phyloP scores from a whole-genome alignment of 129 eudicot species.

The Silybum marianum region DNA sequence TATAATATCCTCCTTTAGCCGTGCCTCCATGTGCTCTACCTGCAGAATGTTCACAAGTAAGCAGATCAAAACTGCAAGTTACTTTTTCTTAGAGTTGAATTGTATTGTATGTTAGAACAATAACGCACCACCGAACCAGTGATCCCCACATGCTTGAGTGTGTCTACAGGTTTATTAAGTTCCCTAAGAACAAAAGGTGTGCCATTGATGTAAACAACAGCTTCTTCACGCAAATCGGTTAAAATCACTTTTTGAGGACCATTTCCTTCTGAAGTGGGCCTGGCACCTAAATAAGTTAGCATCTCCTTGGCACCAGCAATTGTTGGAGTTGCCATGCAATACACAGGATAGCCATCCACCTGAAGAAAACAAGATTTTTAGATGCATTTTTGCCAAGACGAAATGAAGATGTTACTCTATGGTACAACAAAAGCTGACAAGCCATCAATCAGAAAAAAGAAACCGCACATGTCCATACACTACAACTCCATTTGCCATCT shows the following conservation, averaged over 20 bases:
- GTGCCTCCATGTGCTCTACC: slow-evolving; percentile 96
- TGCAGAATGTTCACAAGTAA: slow-evolving; percentile 37
- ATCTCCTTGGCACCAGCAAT: slow-evolving; percentile 89
- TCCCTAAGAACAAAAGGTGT: slow-evolving; percentile 96
- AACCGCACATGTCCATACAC: background rate
- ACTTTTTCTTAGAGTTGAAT: background rate
- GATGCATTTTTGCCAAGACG: background rate
- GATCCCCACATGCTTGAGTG: slow-evolving; percentile 90
- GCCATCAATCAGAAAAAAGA: background rate
- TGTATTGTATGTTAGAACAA: background rate
- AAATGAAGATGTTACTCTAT: slow-evolving; percentile 6
- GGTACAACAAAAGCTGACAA: slow-evolving; percentile 3
- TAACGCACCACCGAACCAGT: slow-evolving; percentile 79
- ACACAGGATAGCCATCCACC: slow-evolving; percentile 94
- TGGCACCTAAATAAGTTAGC: slow-evolving; percentile 71
- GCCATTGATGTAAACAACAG: slow-evolving; percentile 88
- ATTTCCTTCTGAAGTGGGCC: slow-evolving; percentile 41
- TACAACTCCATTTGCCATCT: background rate
- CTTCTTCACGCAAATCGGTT: slow-evolving; percentile 92
- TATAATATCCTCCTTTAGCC: slow-evolving; percentile 89
- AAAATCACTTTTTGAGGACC: slow-evolving; percentile 57
- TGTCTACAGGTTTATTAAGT: slow-evolving; percentile 92
- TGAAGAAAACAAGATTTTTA: slow-evolving; percentile 23
- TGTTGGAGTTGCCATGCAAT: slow-evolving; percentile 99
- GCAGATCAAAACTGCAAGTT: background rate